A percentile compares a stretch with the other conserved stretches of the same genome.
These are phyloP conservation scores for Fusarium luffae DNA, from an alignment of 2,329 filamentous ascomycete species.

Conservation along the genomic window DNA sequence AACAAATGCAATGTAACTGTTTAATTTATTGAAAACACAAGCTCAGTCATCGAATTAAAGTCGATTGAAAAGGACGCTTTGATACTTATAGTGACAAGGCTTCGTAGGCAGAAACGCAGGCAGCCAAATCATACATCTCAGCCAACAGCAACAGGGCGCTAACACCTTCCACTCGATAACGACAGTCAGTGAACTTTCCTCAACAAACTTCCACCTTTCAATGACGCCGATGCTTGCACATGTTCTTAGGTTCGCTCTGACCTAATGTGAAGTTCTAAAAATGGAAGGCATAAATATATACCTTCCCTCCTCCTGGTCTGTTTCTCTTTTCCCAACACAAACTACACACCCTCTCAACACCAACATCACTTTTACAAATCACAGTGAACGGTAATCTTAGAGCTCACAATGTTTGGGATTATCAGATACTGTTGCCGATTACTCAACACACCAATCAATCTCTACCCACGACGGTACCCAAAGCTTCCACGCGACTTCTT, in stretches of 20 bases:
- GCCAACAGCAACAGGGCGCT: conserved; percentile 7
- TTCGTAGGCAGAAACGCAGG: conserved; percentile 18
- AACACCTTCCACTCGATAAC: neutral
- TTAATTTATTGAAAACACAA: neutral
- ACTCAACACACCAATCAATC: neutral
- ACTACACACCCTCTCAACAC: neutral
- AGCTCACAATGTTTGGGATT: neutral
- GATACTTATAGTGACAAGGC: conserved; percentile 1
- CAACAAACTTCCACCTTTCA: neutral
- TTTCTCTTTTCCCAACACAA: neutral
- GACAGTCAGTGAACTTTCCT: neutral
- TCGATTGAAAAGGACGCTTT: neutral
- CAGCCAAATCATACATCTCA: neutral
- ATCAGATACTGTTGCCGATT: neutral
- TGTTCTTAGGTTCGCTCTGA: neutral
- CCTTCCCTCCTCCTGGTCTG: neutral
- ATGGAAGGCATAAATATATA: neutral
- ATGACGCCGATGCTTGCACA: neutral
- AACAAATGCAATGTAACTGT: neutral
- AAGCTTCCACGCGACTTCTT: neutral
- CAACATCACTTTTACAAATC: neutral
- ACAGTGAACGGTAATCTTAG: neutral
- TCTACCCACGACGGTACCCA: neutral
- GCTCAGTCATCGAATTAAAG: neutral
- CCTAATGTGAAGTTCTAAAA: neutral